A percentile compares a stretch with the other conserved stretches of the same genome.
Conservation (phyloP, 805 yeast genomes). For the Ogataea minuta region DNA sequence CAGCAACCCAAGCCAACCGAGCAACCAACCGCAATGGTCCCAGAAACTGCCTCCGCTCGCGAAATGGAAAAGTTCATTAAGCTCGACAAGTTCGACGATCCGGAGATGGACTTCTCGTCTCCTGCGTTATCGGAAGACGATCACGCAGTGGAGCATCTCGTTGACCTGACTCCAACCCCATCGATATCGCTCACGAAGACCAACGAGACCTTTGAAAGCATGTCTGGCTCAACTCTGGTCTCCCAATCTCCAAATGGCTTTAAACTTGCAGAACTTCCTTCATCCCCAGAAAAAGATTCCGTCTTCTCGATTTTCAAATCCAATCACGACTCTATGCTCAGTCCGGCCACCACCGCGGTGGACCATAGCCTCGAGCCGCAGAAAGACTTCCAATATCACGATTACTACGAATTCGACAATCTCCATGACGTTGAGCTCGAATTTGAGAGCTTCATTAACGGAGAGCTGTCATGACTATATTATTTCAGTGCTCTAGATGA, state of each 20-base stretch:
- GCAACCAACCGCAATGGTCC: not conserved
- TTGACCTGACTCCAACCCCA: constrained; percentile 27
- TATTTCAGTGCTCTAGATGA: constrained; percentile 6
- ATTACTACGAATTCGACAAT: constrained; percentile 25
- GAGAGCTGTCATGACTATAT: constrained; percentile 19
- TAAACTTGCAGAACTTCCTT: constrained; percentile 21
- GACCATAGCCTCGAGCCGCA: constrained; percentile 9
- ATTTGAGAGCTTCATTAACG: constrained; percentile 32
- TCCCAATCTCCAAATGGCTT: constrained; percentile 22
- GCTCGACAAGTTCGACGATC: constrained; percentile 20
- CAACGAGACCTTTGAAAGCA: constrained; percentile 29
- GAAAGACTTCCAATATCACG: constrained; percentile 17
- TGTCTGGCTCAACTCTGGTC: constrained; percentile 23
- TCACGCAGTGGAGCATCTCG: constrained; percentile 11
- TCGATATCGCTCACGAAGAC: constrained; percentile 27
- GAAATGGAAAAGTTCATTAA: constrained; percentile 18
- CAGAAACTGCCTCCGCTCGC: constrained; percentile 6
- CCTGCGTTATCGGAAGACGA: constrained; percentile 27
- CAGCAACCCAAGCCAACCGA: constrained; percentile 6
- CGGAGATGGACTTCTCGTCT: constrained; percentile 15
- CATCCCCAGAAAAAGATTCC: constrained; percentile 15
- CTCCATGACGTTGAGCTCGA: constrained; percentile 28
- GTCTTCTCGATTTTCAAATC: constrained; percentile 15
- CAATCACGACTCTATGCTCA: constrained; percentile 14
- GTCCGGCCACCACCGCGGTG: constrained; percentile 11